Conservation (phyloP, 2,329 filamentous ascomycete species). For the Seiridium unicorne region DNA sequence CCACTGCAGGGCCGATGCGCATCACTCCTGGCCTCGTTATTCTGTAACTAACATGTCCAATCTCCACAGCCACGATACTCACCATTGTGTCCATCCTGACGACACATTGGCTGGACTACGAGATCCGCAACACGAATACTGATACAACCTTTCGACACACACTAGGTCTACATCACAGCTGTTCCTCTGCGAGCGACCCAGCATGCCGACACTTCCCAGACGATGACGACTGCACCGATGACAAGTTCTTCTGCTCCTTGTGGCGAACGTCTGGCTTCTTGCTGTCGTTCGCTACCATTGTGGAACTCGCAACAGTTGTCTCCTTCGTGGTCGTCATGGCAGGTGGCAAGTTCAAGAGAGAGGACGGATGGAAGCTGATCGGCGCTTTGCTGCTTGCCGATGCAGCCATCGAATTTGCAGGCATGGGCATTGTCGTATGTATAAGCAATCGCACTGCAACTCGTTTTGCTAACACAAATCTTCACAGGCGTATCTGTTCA, state of each 20-base stretch:
- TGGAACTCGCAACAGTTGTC: constrained; percentile 79
- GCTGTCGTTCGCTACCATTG: constrained; percentile 79
- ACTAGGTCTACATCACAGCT: constrained; percentile 80
- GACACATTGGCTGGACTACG: constrained; percentile 70
- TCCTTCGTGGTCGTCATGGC: constrained; percentile 74
- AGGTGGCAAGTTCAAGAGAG: constrained; percentile 77
- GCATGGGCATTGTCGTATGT: constrained; percentile 76
- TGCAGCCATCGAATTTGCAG: constrained; percentile 68
- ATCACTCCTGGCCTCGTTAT: too few species aligned
- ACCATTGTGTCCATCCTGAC: constrained; percentile 68
- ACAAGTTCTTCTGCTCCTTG: constrained; percentile 82
- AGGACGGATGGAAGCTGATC: constrained; percentile 79
- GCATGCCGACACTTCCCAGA: constrained; percentile 67
- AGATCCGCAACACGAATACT: constrained; percentile 45
- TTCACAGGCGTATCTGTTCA: constrained; percentile 75
- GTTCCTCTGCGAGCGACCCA: constrained; percentile 65
- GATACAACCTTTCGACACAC: constrained; percentile 52
- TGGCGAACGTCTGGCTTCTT: constrained; percentile 89
- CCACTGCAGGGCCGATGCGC: too few species aligned
- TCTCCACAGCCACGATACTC: constrained; percentile 62
- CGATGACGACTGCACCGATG: constrained; percentile 64
- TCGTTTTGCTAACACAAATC: background rate
- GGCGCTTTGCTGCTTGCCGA: constrained; percentile 63
- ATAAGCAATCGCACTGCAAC: background rate
- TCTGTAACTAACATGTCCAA: background rate